phyloP scores from a whole-genome alignment of 179 eudicot species.

The Amaranthus tricolor region DNA sequence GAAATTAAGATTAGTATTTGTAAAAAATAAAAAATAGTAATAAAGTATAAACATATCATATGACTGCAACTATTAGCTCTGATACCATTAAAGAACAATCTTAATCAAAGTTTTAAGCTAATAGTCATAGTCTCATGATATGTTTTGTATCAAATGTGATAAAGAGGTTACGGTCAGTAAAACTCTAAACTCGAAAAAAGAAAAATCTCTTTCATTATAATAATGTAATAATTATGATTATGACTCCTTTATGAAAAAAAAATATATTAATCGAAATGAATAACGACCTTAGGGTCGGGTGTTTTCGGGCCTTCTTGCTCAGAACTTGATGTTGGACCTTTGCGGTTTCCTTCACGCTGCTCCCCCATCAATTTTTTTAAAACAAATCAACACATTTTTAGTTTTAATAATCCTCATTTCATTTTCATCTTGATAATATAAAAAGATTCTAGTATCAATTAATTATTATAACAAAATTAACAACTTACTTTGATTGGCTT shows the following conservation, averaged over 20 bases:
- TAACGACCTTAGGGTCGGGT: constrained; percentile 80
- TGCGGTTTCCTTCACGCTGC: constrained; percentile 89
- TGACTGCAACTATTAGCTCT: too few relatives aligned
- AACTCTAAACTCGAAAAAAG: too few relatives aligned
- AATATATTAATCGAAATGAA: too few relatives aligned
- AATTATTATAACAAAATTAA: constrained; percentile 3
- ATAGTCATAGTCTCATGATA: too few relatives aligned
- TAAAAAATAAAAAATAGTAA: too few relatives aligned
- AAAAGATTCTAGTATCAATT: neutral
- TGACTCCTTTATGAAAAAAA: neutral
- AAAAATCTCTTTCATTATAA: too few relatives aligned
- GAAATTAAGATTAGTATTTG: too few relatives aligned
- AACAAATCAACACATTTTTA: constrained; percentile 1
- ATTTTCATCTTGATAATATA: neutral
- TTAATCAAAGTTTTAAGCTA: too few relatives aligned
- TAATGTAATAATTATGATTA: neutral
- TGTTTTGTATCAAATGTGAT: too few relatives aligned
- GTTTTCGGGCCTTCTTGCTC: constrained; percentile 81
- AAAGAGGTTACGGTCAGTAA: too few relatives aligned
- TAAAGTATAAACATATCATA: too few relatives aligned
- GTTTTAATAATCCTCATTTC: neutral
- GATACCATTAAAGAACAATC: too few relatives aligned
- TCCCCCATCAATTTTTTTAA: constrained; percentile 13
- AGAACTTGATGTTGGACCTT: constrained; percentile 69
- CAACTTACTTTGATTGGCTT: constrained; percentile 65